Conservation (phyloP, 2,329 filamentous ascomycete species). For the Colletotrichum kahawae region DNA sequence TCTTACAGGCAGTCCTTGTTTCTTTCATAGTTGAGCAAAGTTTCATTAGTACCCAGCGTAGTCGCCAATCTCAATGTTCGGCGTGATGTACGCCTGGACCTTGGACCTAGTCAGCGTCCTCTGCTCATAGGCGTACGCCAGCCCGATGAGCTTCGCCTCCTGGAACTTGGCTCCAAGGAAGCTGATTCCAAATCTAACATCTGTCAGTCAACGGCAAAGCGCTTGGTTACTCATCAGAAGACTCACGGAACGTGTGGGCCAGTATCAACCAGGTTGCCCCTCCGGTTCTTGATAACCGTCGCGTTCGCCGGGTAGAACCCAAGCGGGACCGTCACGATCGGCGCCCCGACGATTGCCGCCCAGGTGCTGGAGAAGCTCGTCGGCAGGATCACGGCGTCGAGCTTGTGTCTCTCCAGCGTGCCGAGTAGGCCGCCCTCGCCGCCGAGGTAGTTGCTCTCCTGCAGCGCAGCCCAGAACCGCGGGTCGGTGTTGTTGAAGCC, state of each 20-base stretch:
- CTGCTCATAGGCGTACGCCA: conserved; percentile 74
- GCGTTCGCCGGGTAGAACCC: conserved; percentile 42
- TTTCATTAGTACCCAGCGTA: conserved; percentile 11
- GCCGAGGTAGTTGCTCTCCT: conserved; percentile 57
- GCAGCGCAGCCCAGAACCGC: conserved; percentile 62
- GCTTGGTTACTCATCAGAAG: fast-evolving
- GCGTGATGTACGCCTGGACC: conserved; percentile 32
- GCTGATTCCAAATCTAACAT: conserved; percentile 58
- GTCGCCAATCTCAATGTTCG: conserved; percentile 35
- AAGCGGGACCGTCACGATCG: conserved; percentile 66
- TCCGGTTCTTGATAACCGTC: conserved; percentile 10
- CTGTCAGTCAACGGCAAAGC: neutral
- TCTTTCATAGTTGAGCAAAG: neutral
- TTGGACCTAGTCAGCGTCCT: conserved; percentile 40
- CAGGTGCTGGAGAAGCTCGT: conserved; percentile 37
- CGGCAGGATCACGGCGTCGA: conserved; percentile 66
- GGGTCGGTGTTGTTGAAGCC: conserved; percentile 63
- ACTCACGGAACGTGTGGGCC: conserved; percentile 25
- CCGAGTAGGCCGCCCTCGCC: conserved; percentile 66
- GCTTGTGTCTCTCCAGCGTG: conserved; percentile 55
- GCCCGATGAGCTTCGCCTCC: conserved; percentile 65
- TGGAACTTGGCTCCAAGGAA: conserved; percentile 66
- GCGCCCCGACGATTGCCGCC: conserved; percentile 34
- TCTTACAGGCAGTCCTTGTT: neutral
- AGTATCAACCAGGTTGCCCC: conserved; percentile 19